Evolutionary conservation across 805 yeast species (phyloP).

Genomic region (Starmerella vaccinii): DNA sequence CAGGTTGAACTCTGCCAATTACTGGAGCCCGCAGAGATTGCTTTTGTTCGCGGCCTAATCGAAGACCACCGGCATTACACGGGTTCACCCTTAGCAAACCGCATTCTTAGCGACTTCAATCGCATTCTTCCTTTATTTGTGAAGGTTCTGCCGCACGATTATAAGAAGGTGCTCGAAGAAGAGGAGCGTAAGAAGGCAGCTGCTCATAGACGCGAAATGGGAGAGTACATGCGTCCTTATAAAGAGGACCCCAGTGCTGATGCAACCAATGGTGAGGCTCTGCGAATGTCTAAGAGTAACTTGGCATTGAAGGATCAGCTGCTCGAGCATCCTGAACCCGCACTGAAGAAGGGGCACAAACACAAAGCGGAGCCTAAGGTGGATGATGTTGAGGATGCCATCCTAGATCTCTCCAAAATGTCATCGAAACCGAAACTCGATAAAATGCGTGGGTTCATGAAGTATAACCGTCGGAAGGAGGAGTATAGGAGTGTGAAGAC

Average conservation of each 20-base stretch:
- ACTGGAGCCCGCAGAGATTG: constrained; percentile 83
- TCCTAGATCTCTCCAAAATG: constrained; percentile 57
- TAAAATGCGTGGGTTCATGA: constrained; percentile 83
- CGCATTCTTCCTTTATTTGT: constrained; percentile 79
- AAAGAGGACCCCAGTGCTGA: constrained; percentile 78
- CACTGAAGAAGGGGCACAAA: not conserved
- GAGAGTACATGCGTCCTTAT: constrained; percentile 50
- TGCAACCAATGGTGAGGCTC: constrained; percentile 82
- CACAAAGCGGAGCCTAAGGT: constrained; percentile 63
- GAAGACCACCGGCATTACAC: constrained; percentile 96
- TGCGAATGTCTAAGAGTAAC: constrained; percentile 31
- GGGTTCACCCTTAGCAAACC: constrained; percentile 78
- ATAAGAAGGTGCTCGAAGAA: constrained; percentile 74
- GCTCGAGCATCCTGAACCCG: not conserved
- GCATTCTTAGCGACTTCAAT: constrained; percentile 76
- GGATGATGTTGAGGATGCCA: constrained; percentile 80
- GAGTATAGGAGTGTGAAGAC: constrained; percentile 66
- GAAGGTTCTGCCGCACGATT: constrained; percentile 85
- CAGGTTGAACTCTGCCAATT: constrained; percentile 71
- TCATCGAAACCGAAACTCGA: constrained; percentile 51
- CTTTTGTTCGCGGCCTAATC: constrained; percentile 80
- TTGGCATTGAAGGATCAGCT: constrained; percentile 20
- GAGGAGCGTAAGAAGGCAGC: constrained; percentile 58
- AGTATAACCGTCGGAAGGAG: constrained; percentile 82
- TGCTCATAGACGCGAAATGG: constrained; percentile 49